Base-by-base conservation (phyloP, 2,329 filamentous ascomycete genomes). In the Xenosphaeropsis pyriputrescens region DNA sequence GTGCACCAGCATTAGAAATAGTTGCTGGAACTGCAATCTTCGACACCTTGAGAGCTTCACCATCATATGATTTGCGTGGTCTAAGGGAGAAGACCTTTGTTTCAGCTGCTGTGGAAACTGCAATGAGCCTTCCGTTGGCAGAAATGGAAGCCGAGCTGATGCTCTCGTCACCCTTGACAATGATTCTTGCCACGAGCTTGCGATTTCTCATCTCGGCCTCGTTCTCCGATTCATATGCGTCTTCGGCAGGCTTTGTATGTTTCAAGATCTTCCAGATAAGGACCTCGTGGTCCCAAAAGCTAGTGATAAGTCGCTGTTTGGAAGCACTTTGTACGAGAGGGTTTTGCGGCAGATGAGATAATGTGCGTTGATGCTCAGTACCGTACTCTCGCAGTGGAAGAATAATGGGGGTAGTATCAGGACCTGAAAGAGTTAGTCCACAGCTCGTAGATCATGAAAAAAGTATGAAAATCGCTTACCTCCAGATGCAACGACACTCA, bases 251-350 rank as follows among this genome's bases (percentile, higher is more conserved):
- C 18, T 45, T 40, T 8, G 40, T 32, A 9, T 41, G 40, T 39
- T 50, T 50, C 26, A 37, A 46, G 16, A 82, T 60, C 31, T 67
- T 72, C 86, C 88, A 98, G 43, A 98, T 72, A 47, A 81, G 78
- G 35, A 96, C 67, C 55, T 93, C 83, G 39, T 81, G 72, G 46
- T 89, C 84, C 85, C 88, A 96, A 83, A 86, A 96, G 56, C 84
- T 85, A 51, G 91, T 73, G 18, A 98, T 62, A 16, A 95, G 63
- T 35, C 91, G 74, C 32, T 78, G 77, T 32, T 71, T 71, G 2
- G 78, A 65, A 3, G 88, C 82, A 46, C 84, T 88, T 29, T 73
- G 64, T 6, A 95, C 57, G 2, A 81, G 77, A 2, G 83, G 71
- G 36, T 72, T 67, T 52, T 94, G 88, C 2, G 91, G 89, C 12